These are phyloP conservation scores for Fusarium circinatum DNA, from an alignment of 2,329 filamentous ascomycete species.

Conservation along the genomic window DNA sequence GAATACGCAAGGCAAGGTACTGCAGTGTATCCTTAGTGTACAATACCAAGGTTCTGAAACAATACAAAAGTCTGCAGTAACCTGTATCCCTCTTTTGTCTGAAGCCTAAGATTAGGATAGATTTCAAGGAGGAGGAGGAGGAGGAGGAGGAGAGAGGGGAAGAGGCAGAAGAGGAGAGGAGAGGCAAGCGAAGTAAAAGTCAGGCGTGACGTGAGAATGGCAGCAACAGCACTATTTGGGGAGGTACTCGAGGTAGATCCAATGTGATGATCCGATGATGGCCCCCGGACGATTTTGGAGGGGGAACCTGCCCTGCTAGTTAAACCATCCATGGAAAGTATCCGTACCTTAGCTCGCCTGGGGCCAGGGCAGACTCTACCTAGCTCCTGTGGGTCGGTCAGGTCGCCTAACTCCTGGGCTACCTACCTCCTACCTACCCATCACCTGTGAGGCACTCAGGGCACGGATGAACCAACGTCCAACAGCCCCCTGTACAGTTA, in stretches of 20 bases:
- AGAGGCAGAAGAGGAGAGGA: background rate
- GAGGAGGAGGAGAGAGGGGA: background rate
- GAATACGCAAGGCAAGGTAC: background rate
- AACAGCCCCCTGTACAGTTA: slow-evolving; percentile 24
- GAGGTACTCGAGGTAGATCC: background rate
- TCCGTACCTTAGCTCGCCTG: slow-evolving; percentile 5
- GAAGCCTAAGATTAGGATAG: background rate
- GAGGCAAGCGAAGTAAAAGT: slow-evolving; percentile 7
- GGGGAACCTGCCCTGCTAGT: slow-evolving; percentile 26
- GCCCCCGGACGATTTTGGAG: slow-evolving; percentile 26
- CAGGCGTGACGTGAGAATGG: slow-evolving; percentile 24
- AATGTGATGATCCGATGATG: slow-evolving; percentile 41
- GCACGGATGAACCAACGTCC: slow-evolving; percentile 27
- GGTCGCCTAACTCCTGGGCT: background rate
- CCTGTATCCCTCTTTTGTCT: background rate
- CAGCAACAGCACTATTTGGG: background rate
- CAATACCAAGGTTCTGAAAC: background rate
- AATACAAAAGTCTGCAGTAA: background rate
- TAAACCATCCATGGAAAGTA: slow-evolving; percentile 15
- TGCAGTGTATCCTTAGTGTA: background rate
- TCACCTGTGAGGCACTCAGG: slow-evolving; percentile 5
- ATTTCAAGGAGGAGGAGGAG: background rate
- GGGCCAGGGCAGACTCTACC: background rate
- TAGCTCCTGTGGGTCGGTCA: slow-evolving; percentile 38
- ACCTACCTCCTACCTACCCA: background rate